phyloP scores from a whole-genome alignment of 805 yeast species.

The Hanseniaspora jakobsenii region DNA sequence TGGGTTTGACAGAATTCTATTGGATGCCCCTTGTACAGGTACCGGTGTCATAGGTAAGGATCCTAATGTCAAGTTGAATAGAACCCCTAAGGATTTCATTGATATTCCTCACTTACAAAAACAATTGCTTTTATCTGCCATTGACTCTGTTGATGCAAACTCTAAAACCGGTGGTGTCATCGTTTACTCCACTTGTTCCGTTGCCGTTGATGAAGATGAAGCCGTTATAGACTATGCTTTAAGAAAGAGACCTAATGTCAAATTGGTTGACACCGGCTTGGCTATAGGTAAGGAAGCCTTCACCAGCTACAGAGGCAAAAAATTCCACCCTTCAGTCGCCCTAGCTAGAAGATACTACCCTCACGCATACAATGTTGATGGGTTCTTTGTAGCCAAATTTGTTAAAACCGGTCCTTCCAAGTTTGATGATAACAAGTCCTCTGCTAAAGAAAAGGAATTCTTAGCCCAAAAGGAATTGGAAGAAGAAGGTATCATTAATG shows the following conservation, averaged over 20 bases:
- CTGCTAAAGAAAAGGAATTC: conserved; percentile 75
- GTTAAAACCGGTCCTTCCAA: conserved; percentile 80
- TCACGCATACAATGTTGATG: conserved; percentile 96
- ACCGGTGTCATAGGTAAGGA: conserved; percentile 98
- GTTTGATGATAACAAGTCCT: conserved; percentile 73
- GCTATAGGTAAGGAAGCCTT: conserved; percentile 94
- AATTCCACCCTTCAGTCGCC: conserved; percentile 61
- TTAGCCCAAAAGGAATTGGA: conserved; percentile 70
- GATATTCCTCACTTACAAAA: conserved; percentile 95
- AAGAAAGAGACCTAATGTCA: conserved; percentile 91
- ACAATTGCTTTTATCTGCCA: conserved; percentile 84
- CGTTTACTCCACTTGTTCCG: conserved; percentile 96
- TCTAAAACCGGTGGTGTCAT: conserved; percentile 86
- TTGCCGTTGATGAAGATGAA: conserved; percentile 96
- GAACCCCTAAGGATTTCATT: conserved; percentile 92
- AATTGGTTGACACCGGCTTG: conserved; percentile 81
- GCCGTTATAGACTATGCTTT: conserved; percentile 97
- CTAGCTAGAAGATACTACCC: conserved; percentile 94
- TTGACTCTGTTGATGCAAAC: conserved; percentile 91
- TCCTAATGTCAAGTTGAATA: conserved; percentile 79
- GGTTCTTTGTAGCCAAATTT: conserved; percentile 94
- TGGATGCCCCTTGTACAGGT: conserved; percentile 99
- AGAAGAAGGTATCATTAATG: conserved; percentile 71
- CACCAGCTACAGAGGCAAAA: conserved; percentile 85
- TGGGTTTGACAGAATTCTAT: conserved; percentile 86